Conservation (phyloP, 345 rosid genomes). For the Mallotus nudiflorus region DNA sequence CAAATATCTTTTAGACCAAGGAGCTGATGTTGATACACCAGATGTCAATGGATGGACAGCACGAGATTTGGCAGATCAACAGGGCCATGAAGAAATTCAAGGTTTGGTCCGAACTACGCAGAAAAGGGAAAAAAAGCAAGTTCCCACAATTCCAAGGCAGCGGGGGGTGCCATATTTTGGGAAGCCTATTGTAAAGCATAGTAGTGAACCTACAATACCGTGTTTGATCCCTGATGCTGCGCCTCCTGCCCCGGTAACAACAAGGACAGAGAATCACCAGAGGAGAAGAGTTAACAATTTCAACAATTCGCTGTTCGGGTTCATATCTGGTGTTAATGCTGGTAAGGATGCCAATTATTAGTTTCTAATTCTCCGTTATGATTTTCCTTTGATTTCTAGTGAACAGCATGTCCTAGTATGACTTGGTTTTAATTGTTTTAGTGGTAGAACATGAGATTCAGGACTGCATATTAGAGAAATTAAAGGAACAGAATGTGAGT, state of each 20-base stretch:
- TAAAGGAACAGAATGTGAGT: not conserved
- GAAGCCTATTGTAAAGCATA: slow-evolving; percentile 52
- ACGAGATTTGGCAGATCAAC: slow-evolving; percentile 67
- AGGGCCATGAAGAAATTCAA: slow-evolving; percentile 73
- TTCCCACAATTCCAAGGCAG: slow-evolving; percentile 20
- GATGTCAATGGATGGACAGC: slow-evolving; percentile 80
- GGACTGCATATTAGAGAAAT: not conserved
- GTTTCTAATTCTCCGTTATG: not conserved
- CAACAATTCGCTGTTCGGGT: slow-evolving; percentile 70
- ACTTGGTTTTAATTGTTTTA: not conserved
- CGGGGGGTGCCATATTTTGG: slow-evolving; percentile 17
- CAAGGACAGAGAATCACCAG: slow-evolving; percentile 30
- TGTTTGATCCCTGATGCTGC: slow-evolving; percentile 16
- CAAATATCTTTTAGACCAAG: slow-evolving; percentile 58
- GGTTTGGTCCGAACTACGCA: slow-evolving; percentile 32
- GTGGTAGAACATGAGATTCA: not conserved
- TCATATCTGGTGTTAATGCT: slow-evolving; percentile 64
- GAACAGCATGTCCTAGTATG: not conserved
- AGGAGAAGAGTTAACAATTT: slow-evolving; percentile 51
- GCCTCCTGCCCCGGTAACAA: slow-evolving; percentile 33
- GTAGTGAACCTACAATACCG: slow-evolving; percentile 56
- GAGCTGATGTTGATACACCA: slow-evolving; percentile 57
- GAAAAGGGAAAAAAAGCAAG: slow-evolving; percentile 8
- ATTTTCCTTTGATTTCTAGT: not conserved
- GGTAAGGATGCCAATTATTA: slow-evolving; percentile 30